These are phyloP conservation scores for Trametes sanguinea DNA, from an alignment of 768 basidiomycete genomes.

Conservation along the genomic window DNA sequence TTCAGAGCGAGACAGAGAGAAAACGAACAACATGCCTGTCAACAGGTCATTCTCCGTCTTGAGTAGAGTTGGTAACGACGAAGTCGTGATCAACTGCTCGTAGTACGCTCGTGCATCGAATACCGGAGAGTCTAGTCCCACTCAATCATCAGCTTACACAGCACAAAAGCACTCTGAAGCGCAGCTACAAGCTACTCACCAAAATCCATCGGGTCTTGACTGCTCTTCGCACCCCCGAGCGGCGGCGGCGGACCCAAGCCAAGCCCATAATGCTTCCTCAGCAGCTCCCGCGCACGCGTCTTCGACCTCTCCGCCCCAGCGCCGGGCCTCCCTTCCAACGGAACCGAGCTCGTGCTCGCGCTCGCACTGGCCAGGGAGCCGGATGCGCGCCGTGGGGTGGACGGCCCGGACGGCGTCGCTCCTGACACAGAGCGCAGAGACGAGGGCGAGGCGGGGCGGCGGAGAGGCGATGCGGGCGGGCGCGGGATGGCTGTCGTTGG, in stretches of 20 bases:
- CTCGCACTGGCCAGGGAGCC: constrained; percentile 1
- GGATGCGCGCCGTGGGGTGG: background rate
- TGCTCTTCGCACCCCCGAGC: constrained; percentile 46
- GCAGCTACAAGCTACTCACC: constrained; percentile 44
- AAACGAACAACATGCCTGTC: constrained; percentile 46
- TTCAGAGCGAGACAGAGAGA: too few species aligned
- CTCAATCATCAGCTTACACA: background rate
- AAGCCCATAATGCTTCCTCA: constrained; percentile 87
- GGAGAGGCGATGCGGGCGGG: constrained; percentile 43
- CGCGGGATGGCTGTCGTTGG: constrained; percentile 31
- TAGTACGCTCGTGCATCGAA: constrained; percentile 87
- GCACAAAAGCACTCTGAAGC: background rate
- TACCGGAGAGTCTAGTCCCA: constrained; percentile 68
- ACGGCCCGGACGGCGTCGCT: background rate
- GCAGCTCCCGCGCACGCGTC: constrained; percentile 65
- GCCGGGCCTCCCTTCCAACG: background rate
- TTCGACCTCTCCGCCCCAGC: constrained; percentile 21
- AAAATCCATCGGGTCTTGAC: constrained; percentile 78
- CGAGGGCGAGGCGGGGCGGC: constrained; percentile 44
- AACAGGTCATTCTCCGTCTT: constrained; percentile 83
- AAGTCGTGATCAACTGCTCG: constrained; percentile 81
- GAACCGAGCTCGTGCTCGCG: background rate
- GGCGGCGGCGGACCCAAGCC: constrained; percentile 73
- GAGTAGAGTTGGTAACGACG: constrained; percentile 70
- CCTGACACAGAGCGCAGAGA: constrained; percentile 23